These are phyloP conservation scores for Rubus idaeus DNA, from an alignment of 306 rosid species.

Conservation along the genomic window DNA sequence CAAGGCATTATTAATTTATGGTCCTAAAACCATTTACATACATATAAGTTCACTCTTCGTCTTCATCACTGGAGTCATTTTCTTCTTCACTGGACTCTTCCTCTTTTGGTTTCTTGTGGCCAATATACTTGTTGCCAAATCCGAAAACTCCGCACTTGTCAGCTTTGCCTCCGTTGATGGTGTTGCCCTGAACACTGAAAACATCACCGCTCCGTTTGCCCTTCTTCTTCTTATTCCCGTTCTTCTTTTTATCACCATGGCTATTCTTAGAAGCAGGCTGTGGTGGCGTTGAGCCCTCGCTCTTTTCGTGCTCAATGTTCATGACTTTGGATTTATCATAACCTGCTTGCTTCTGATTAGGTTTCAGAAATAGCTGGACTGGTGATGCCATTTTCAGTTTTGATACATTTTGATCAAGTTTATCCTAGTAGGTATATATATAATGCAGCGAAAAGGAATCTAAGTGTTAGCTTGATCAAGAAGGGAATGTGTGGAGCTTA, in stretches of 20 bases:
- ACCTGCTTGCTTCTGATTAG: background rate
- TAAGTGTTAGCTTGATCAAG: background rate
- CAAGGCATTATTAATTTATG: background rate
- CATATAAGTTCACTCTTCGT: background rate
- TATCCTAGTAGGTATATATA: background rate
- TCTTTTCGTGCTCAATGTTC: background rate
- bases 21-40: background rate
- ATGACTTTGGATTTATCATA: background rate
- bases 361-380: background rate
- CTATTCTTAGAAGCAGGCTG: background rate
- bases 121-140: slow-evolving; percentile 1
- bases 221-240: background rate
- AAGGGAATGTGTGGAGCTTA: background rate
- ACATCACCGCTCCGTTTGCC: background rate
- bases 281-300: background rate
- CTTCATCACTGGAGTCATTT: slow-evolving; percentile 9
- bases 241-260: background rate
- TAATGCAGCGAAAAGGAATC: background rate
- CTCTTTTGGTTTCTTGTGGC: background rate
- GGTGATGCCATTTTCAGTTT: background rate
- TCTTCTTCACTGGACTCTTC: slow-evolving; percentile 13
- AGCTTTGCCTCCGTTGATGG: background rate
- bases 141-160: background rate
- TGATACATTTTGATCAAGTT: background rate
- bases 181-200: background rate